These are phyloP conservation scores for Leucosporidium creatinivorum DNA, from an alignment of 768 basidiomycete species.

Conservation along the genomic window DNA sequence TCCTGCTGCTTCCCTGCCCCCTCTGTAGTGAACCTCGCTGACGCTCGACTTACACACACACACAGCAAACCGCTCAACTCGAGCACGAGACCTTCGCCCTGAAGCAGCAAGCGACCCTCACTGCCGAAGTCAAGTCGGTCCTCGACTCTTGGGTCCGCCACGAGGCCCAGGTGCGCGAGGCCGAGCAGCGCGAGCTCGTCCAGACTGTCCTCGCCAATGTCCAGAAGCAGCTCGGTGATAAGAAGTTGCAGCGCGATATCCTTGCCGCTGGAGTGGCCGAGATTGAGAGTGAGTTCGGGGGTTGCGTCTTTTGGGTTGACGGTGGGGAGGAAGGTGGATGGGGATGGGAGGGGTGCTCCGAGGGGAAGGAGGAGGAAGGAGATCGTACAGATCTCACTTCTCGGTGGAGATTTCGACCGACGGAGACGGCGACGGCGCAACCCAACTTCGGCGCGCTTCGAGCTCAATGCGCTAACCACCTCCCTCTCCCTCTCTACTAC, in stretches of 20 bases:
- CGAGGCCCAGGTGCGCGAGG: constrained; percentile 94
- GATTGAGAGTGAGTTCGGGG: constrained; percentile 72
- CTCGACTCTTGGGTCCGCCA: constrained; percentile 97
- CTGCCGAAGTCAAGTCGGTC: constrained; percentile 83
- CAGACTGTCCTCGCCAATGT: constrained; percentile 83
- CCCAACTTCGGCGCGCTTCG: too few relatives aligned
- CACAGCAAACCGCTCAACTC: constrained; percentile 79
- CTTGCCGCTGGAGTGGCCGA: constrained; percentile 70
- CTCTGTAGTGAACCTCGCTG: too few relatives aligned
- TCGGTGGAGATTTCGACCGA: background rate
- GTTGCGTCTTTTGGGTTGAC: background rate
- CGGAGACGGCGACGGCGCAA: background rate
- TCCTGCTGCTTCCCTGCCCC: too few relatives aligned
- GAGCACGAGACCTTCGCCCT: constrained; percentile 85
- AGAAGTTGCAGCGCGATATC: constrained; percentile 82
- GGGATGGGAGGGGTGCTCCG: background rate
- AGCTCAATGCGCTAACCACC: too few relatives aligned
- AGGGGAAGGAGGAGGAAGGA: background rate
- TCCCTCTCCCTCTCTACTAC: constrained; percentile 16
- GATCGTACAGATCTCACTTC: constrained; percentile 2
- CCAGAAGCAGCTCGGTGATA: constrained; percentile 69
- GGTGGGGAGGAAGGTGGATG: background rate
- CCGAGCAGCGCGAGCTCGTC: constrained; percentile 86
- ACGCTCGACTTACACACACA: too few relatives aligned
- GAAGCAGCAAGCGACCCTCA: constrained; percentile 76